These are phyloP conservation scores for Colletotrichum tofieldiae DNA, from an alignment of 2,329 filamentous ascomycete species.

Conservation along the genomic window DNA sequence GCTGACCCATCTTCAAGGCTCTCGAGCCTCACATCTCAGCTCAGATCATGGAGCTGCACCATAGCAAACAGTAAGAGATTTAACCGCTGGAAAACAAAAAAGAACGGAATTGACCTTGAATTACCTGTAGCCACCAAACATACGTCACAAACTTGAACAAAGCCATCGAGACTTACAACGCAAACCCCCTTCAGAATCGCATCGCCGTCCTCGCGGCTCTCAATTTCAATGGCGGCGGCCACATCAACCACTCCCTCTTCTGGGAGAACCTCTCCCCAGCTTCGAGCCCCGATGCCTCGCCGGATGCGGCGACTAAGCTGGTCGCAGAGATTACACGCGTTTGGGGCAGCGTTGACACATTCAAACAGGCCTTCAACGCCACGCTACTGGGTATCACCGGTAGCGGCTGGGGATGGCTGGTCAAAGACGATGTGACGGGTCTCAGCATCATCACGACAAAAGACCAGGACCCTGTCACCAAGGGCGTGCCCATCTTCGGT, in stretches of 20 bases:
- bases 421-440: conserved; percentile 72
- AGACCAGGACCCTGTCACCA: conserved; percentile 84
- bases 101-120: not conserved
- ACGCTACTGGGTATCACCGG: conserved; percentile 82
- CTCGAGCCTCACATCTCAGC: conserved; percentile 82
- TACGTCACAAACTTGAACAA: conserved; percentile 85
- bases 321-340: conserved; percentile 72
- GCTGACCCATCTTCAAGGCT: conserved; percentile 61
- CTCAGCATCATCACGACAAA: conserved; percentile 86
- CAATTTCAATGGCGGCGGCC: conserved; percentile 92
- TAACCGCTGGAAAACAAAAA: not conserved
- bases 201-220: conserved; percentile 79
- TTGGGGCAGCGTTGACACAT: conserved; percentile 79
- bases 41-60: conserved; percentile 87
- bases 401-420: conserved; percentile 91
- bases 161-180: conserved; percentile 71
- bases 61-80: conserved; percentile 73
- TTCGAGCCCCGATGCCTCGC: conserved; percentile 69
- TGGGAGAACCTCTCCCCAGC: conserved; percentile 86
- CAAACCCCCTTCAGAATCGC: conserved; percentile 63
- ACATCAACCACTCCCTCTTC: conserved; percentile 94
- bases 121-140: conserved; percentile 70
- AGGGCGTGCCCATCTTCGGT: conserved; percentile 79
- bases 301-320: conserved; percentile 71
- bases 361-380: conserved; percentile 76